Percentiles rank a stretch among this genome's conserved stretches.
Evolutionary conservation across 495 filamentous ascomycete genomes (phyloP).

Genomic region (Penicillium paxilli): DNA sequence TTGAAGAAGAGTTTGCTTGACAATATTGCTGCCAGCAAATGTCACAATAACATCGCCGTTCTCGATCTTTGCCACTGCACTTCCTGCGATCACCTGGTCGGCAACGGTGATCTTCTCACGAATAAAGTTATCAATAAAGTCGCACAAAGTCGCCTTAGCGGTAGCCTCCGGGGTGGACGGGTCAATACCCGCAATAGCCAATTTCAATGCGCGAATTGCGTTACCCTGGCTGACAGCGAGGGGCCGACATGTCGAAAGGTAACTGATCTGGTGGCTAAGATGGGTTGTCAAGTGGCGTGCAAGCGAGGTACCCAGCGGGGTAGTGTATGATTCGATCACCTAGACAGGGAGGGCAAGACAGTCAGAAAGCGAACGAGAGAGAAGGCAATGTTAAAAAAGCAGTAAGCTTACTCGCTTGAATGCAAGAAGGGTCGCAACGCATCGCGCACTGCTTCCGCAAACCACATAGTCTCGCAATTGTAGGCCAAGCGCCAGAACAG

Average conservation of each 20-base stretch:
- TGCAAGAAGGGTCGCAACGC: slow-evolving; percentile 81
- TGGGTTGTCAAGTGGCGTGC: slow-evolving; percentile 91
- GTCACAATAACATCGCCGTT: slow-evolving; percentile 83
- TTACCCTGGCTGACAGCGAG: slow-evolving; percentile 95
- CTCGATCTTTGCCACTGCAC: slow-evolving; percentile 70
- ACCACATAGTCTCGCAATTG: slow-evolving; percentile 89
- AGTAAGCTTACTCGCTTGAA: slow-evolving; percentile 73
- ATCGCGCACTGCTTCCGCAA: slow-evolving; percentile 85
- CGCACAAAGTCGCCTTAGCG: slow-evolving; percentile 74
- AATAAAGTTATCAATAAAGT: slow-evolving; percentile 86
- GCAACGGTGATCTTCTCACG: slow-evolving; percentile 85
- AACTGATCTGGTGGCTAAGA: slow-evolving; percentile 91
- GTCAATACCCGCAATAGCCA: slow-evolving; percentile 82
- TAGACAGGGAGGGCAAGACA: slow-evolving; percentile 31
- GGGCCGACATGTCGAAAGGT: slow-evolving; percentile 86
- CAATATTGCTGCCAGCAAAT: slow-evolving; percentile 84
- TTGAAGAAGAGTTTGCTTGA: slow-evolving; percentile 73
- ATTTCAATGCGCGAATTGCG: slow-evolving; percentile 90
- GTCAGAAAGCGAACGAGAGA: neutral
- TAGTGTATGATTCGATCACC: slow-evolving; percentile 91
- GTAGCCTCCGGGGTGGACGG: slow-evolving; percentile 73
- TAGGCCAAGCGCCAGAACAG: slow-evolving; percentile 79
- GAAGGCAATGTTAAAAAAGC: neutral
- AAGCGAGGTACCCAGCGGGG: slow-evolving; percentile 77
- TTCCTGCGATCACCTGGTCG: slow-evolving; percentile 77